A percentile compares a stretch with the other conserved stretches of the same genome.
Evolutionary conservation across 768 basidiomycete species (phyloP).

Genomic region (Suillus discolor): DNA sequence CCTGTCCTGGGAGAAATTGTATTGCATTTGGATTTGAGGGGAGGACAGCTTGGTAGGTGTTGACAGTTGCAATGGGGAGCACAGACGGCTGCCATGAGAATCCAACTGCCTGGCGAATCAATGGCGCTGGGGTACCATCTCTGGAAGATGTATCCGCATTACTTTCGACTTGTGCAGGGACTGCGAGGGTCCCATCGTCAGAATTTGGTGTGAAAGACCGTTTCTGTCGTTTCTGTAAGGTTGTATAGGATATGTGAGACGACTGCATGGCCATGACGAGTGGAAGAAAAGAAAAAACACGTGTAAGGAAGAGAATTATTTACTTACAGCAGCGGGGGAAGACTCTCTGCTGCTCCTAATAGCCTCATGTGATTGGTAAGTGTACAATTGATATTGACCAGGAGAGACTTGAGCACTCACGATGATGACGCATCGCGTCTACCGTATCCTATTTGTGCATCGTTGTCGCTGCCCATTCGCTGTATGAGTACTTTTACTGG

Average conservation of each 20-base stretch:
- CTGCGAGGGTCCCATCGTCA: constrained; percentile 48
- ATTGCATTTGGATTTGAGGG: constrained; percentile 24
- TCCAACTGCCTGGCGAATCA: constrained; percentile 62
- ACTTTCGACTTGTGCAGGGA: constrained; percentile 42
- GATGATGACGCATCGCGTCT: constrained; percentile 41
- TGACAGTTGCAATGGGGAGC: constrained; percentile 27
- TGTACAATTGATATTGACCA: not conserved
- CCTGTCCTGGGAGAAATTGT: constrained; percentile 60
- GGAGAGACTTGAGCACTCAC: constrained; percentile 27
- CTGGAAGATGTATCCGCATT: constrained; percentile 48
- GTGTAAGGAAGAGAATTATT: not conserved
- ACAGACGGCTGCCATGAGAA: constrained; percentile 43
- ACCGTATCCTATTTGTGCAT: constrained; percentile 22
- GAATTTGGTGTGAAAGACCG: constrained; percentile 56
- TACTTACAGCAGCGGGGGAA: constrained; percentile 50
- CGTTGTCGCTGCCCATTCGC: constrained; percentile 28
- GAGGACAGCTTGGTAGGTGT: constrained; percentile 31
- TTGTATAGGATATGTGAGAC: constrained; percentile 4
- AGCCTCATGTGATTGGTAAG: constrained; percentile 17
- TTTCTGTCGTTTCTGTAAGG: constrained; percentile 42
- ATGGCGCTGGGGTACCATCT: constrained; percentile 41
- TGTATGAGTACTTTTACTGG: constrained; percentile 1
- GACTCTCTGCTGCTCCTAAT: constrained; percentile 60
- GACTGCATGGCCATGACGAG: not conserved
- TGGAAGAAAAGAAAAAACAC: not conserved